These are phyloP conservation scores for Micromonas commoda DNA, from an alignment of 139 green algal genomes.

Conservation along the genomic window DNA sequence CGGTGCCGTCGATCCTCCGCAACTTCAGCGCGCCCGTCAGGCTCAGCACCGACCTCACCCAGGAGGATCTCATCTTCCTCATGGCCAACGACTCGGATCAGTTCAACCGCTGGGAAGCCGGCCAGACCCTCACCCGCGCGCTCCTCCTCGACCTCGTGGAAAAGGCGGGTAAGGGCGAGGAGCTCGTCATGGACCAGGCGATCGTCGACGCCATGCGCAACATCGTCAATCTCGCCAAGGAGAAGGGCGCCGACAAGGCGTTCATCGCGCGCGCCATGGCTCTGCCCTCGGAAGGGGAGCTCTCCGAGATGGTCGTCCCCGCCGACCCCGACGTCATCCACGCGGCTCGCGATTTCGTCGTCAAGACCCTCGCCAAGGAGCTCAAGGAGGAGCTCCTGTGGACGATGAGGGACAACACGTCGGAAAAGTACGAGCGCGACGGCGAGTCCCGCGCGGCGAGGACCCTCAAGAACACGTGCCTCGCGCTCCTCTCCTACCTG, in stretches of 20 bases:
- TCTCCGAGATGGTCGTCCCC: constrained; percentile 56
- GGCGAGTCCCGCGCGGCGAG: constrained; percentile 55
- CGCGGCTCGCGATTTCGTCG: constrained; percentile 59
- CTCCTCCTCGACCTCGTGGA: constrained; percentile 15
- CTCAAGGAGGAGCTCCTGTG: constrained; percentile 68
- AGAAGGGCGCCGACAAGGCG: constrained; percentile 27
- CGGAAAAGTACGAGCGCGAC: constrained; percentile 50
- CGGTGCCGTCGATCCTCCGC: constrained; percentile 82
- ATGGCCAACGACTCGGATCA: constrained; percentile 83
- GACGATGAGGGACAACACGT: constrained; percentile 51
- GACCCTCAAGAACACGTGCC: constrained; percentile 73
- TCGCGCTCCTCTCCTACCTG: constrained; percentile 66
- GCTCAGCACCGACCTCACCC: constrained; percentile 59
- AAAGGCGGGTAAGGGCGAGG: constrained; percentile 17
- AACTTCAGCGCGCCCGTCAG: constrained; percentile 87
- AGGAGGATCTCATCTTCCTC: constrained; percentile 84
- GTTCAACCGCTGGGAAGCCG: constrained; percentile 69
- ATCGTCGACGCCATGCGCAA: constrained; percentile 25
- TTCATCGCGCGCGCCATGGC: constrained; percentile 49
- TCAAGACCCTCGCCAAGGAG: constrained; percentile 55
- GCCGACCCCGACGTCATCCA: constrained; percentile 62
- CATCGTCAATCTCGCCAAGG: constrained; percentile 13
- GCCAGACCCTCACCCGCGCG: constrained; percentile 25
- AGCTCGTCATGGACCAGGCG: constrained; percentile 10
- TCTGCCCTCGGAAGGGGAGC: constrained; percentile 62